A percentile compares a stretch with the other conserved stretches of the same genome.
Conservation (phyloP, 495 filamentous ascomycete genomes). For the Saxophila tyrrhenica region DNA sequence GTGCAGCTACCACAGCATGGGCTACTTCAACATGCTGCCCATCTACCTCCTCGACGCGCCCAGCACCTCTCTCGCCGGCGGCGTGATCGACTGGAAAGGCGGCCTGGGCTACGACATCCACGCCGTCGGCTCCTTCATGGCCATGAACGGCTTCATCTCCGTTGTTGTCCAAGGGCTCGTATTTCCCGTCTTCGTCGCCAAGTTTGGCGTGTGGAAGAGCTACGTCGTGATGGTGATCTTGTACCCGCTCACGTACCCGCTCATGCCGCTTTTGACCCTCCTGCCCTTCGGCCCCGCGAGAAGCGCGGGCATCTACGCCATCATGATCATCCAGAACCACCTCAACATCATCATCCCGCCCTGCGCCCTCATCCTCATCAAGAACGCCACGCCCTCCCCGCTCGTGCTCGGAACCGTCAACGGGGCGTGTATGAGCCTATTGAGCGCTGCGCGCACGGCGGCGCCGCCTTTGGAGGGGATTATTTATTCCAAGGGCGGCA, state of each 20-base stretch:
- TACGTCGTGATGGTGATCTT: conserved; percentile 16
- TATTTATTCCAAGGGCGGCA: conserved; percentile 17
- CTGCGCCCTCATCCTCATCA: conserved; percentile 21
- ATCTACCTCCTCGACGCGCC: conserved; percentile 19
- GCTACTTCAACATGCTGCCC: conserved; percentile 14
- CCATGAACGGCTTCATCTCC: conserved; percentile 19
- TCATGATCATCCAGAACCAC: conserved; percentile 15
- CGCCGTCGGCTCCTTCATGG: conserved; percentile 20
- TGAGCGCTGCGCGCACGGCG: conserved; percentile 16
- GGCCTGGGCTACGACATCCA: conserved; percentile 18
- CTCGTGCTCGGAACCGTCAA: conserved; percentile 21
- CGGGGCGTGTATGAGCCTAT: conserved; percentile 15
- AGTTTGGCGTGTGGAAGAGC: conserved; percentile 14
- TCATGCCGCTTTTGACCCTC: conserved; percentile 16
- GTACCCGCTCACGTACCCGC: conserved; percentile 17
- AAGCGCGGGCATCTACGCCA: conserved; percentile 10
- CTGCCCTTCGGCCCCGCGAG: conserved; percentile 2
- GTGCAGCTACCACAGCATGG: conserved; percentile 19
- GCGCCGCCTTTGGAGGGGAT: conserved; percentile 14
- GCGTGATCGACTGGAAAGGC: conserved; percentile 12
- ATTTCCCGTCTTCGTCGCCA: conserved; percentile 18
- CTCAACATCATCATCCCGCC: conserved; percentile 21
- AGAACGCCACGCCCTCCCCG: conserved; percentile 20
- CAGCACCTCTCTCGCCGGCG: background rate
- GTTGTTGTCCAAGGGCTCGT: conserved; percentile 20